Base-by-base conservation (phyloP, 2,329 filamentous ascomycete genomes). In the Beauveria brongniartii region DNA sequence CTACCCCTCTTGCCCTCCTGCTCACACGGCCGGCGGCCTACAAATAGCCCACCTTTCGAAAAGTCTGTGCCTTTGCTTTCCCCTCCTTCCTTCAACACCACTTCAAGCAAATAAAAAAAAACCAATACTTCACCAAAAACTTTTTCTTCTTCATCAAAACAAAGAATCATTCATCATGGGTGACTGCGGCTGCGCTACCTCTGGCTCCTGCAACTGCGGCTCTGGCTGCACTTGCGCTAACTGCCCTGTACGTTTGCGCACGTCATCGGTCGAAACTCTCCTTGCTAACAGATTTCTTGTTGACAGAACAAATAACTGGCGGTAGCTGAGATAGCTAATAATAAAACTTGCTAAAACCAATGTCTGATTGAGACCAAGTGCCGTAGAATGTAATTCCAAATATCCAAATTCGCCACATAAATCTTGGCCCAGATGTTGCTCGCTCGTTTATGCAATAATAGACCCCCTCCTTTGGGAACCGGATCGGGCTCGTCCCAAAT, bases 181-280 rank as follows among this genome's bases (percentile, higher is more conserved):
- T 69, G 74, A 71, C 67, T 78, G 74, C 65, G 75, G 75, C 67
- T 78, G 76, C 64, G 66, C 73, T 65, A 66, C 71, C 56, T 72
- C 74, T 63, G 76, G 75, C 66, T 67, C 72, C 58, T 78, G 76
- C 69, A 67, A 69, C 68, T 78, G 76, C 69, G 76, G 76, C 67
- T 67, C 70, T 34, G 47, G 65, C 70, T 78, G 76, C 75, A 72
- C 74, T 64, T 78, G 76, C 65, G 65, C 69, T 52, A 70, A 69
- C 68, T 78, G 76, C 74, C 75, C 75, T 66, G 76, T 78, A 73
- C 68, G 75, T 71, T 28, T 9, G 22, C 22, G 20, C 51, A 37
- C 16, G 26, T 44, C 37, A 14, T 30, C 5, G 18, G 30, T 22
- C 3, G 26, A 24, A 1, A 28, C 1, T 12, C 18, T 40, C 4